These are phyloP conservation scores for Pterothamnion heteromorphum DNA, from an alignment of 31 red algal species.

Conservation along the genomic window DNA sequence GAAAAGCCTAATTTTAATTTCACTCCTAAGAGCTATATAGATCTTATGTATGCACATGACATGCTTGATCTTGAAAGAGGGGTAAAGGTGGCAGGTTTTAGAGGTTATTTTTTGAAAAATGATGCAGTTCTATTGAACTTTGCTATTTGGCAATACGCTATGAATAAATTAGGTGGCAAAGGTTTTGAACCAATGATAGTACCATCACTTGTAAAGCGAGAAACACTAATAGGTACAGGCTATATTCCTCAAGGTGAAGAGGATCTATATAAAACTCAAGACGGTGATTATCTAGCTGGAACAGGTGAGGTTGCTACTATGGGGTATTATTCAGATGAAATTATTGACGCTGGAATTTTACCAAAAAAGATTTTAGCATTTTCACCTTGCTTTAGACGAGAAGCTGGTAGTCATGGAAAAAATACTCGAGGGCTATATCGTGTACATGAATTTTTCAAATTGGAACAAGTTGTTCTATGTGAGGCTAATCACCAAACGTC, in stretches of 20 bases:
- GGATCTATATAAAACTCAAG: conserved; percentile 67
- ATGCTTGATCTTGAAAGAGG: conserved; percentile 93
- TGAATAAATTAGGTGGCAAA: conserved; percentile 36
- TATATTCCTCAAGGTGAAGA: conserved; percentile 45
- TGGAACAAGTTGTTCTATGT: conserved; percentile 81
- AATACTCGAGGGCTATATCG: conserved; percentile 82
- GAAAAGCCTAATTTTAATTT: conserved; percentile 15
- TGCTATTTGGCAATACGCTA: conserved; percentile 87
- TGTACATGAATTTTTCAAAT: conserved; percentile 97
- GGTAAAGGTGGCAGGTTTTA: conserved; percentile 72
- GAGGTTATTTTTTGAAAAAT: conserved; percentile 81
- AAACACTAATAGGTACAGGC: neutral
- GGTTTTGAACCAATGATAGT: neutral
- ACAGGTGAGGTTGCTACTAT: conserved; percentile 89
- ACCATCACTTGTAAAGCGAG: neutral
- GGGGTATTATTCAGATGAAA: conserved; percentile 74
- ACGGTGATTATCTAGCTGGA: conserved; percentile 77
- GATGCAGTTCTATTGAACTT: conserved; percentile 84
- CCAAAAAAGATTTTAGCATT: conserved; percentile 87
- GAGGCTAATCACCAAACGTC: conserved; percentile 56
- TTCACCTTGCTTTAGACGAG: conserved; percentile 87
- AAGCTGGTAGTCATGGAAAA: conserved; percentile 86
- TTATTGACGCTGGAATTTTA: conserved; percentile 67
- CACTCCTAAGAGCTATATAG: neutral
- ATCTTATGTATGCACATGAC: conserved; percentile 51